A percentile compares a stretch with the other conserved stretches of the same genome.
Conservation (phyloP, 148 eudicot species). For the Diospyros kaki region DNA sequence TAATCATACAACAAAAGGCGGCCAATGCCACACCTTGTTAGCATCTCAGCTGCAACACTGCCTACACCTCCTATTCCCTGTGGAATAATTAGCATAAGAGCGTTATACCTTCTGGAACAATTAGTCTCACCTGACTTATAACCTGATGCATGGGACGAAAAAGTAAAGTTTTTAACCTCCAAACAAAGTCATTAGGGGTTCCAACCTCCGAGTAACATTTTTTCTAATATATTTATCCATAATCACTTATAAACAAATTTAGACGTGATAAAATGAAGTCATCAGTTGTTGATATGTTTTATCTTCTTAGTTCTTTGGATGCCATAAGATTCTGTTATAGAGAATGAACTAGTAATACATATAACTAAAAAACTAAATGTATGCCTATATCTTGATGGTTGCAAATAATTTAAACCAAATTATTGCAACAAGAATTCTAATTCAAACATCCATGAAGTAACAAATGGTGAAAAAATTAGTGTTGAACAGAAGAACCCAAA, state of each 20-base stretch:
- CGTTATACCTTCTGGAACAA: neutral
- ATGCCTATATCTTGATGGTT: neutral
- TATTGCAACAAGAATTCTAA: neutral
- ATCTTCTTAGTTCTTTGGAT: neutral
- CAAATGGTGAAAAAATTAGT: neutral
- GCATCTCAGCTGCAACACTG: conserved; percentile 99
- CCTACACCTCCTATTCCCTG: conserved; percentile 99
- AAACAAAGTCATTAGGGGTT: neutral
- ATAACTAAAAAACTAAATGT: neutral
- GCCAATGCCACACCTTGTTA: conserved; percentile 97
- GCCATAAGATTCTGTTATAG: neutral
- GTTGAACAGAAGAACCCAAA: neutral
- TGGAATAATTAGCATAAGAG: conserved; percentile 4
- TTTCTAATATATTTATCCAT: neutral
- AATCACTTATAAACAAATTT: neutral
- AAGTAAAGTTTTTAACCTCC: neutral
- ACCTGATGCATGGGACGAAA: neutral
- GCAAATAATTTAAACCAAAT: neutral
- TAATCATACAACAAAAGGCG: conserved; percentile 96
- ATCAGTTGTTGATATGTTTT: neutral
- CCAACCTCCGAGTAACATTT: neutral
- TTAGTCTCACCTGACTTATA: neutral
- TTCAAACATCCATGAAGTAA: neutral
- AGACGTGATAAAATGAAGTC: neutral
- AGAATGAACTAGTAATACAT: neutral